phyloP scores from a whole-genome alignment of 768 basidiomycete species.

The Termitomyces sp. region DNA sequence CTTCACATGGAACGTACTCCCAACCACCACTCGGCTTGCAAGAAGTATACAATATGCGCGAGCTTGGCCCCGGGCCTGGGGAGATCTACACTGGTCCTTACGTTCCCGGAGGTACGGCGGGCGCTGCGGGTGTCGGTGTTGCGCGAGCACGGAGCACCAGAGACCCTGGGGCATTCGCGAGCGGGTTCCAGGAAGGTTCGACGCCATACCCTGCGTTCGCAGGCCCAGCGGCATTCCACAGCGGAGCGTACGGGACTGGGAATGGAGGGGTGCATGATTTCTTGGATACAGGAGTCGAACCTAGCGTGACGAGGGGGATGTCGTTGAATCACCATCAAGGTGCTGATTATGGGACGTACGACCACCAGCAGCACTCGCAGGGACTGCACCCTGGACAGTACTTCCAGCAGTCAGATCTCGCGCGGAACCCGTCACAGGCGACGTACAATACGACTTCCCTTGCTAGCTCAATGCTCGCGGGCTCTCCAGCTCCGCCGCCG shows the following conservation, averaged over 20 bases:
- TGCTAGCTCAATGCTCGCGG: not conserved
- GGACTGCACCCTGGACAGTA: not conserved
- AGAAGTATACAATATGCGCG: conserved; percentile 50
- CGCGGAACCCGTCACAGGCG: not conserved
- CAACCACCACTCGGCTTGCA: conserved; percentile 40
- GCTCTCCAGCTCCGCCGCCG: not conserved
- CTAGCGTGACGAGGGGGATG: conserved; percentile 15
- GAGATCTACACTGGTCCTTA: conserved; percentile 32
- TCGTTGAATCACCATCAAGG: conserved; percentile 13
- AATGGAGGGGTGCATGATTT: conserved; percentile 2
- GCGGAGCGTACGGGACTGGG: conserved; percentile 14
- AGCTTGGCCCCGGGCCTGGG: conserved; percentile 20
- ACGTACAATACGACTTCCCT: not conserved
- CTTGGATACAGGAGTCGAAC: not conserved
- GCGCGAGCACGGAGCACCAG: conserved; percentile 35
- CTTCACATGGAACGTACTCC: conserved; percentile 48
- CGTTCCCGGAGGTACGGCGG: conserved; percentile 18
- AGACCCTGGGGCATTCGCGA: conserved; percentile 27
- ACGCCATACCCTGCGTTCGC: conserved; percentile 40
- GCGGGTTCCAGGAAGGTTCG: conserved; percentile 32
- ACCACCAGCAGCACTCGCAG: not conserved
- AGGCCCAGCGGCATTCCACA: conserved; percentile 19
- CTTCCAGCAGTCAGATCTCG: not conserved
- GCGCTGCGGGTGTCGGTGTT: conserved; percentile 42
- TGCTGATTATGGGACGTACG: not conserved